Evolutionary conservation across 2,329 filamentous ascomycete genomes (phyloP).

Genomic region (Alternaria infectoria): DNA sequence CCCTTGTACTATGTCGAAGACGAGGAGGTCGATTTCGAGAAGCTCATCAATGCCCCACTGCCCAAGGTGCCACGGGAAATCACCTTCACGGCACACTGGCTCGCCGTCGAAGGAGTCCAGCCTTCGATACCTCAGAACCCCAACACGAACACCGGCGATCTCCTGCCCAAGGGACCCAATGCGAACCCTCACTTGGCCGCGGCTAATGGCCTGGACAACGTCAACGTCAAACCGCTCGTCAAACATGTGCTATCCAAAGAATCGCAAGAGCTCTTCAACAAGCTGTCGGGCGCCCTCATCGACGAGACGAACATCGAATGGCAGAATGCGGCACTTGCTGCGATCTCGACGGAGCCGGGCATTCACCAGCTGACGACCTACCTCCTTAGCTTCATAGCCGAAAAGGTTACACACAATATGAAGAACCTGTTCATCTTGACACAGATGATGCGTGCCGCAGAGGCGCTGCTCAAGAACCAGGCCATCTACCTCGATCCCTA

Average conservation of each 20-base stretch:
- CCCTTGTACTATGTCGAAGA: slow-evolving; percentile 97
- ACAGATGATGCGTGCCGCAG: slow-evolving; percentile 90
- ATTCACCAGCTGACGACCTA: slow-evolving; percentile 96
- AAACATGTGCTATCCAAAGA: slow-evolving; percentile 97
- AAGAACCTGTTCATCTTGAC: slow-evolving; percentile 88
- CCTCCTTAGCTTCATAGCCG: slow-evolving; percentile 93
- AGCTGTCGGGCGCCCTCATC: slow-evolving; percentile 85
- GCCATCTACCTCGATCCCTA: slow-evolving; percentile 77
- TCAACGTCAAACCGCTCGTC: slow-evolving; percentile 85
- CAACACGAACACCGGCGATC: slow-evolving; percentile 83
- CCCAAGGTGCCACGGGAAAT: slow-evolving; percentile 94
- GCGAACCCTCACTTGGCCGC: slow-evolving; percentile 86
- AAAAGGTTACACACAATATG: slow-evolving; percentile 92
- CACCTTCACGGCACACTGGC: slow-evolving; percentile 94
- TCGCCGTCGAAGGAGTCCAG: slow-evolving; percentile 96
- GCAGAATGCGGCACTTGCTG: slow-evolving; percentile 83
- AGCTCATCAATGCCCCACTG: slow-evolving; percentile 93
- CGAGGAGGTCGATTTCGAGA: slow-evolving; percentile 98
- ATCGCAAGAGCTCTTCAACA: slow-evolving; percentile 95
- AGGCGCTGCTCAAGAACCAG: slow-evolving; percentile 82
- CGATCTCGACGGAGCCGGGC: slow-evolving; percentile 85
- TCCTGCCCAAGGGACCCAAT: slow-evolving; percentile 87
- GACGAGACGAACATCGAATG: slow-evolving; percentile 88
- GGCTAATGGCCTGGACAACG: slow-evolving; percentile 80
- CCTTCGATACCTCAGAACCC: slow-evolving; percentile 97